Evolutionary conservation across 2,329 filamentous ascomycete species (phyloP), one percentile per base, ranked within the genome.

Genomic region (Fusarium xylarioides): DNA sequence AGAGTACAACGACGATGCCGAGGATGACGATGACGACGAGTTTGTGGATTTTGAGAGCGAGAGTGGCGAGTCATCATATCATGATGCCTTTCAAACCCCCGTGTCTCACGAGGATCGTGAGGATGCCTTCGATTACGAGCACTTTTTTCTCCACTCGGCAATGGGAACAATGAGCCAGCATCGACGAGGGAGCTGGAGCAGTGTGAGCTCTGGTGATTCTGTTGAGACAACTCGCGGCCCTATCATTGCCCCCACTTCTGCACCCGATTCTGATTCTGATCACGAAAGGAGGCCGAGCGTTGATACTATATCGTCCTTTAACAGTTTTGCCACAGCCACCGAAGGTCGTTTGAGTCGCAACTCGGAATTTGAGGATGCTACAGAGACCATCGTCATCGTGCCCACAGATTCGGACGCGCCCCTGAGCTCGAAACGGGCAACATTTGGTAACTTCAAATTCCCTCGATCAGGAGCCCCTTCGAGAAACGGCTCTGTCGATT

Each of bases 81-180:
- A 91, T 75, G 90, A 91, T 74, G 84, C 87, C 0, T 80, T 86
- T 53, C 86, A 89, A 61, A 86, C 89, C 57, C 87, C 88, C 14
- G 83, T 92, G 11, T 94, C 94, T 1, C 95, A 98, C 78, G 95
- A 98, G 83, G 95, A 98, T 80, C 92, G 95, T 26, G 91, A 95
- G 74, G 95, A 98, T 81, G 95, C 95, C 2, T 98, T 98, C 78
- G 95, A 98, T 80, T 98, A 98, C 71, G 93, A 97, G 81, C 92
- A 97, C 79, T 98, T 98, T 83, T 97, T 97, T 81, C 86, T 98
- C 19, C 95, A 98, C 81, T 97, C 94, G 74, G 94, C 95, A 16
- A 91, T 98, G 88, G 95, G 94, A 11, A 94, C 88, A 5, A 91
- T 94, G 78, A 91, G 88, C 74, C 82, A 85, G 40, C 77, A 76